phyloP scores from a whole-genome alignment of 106 monocot species.

The Apostasia shenzhenica region DNA sequence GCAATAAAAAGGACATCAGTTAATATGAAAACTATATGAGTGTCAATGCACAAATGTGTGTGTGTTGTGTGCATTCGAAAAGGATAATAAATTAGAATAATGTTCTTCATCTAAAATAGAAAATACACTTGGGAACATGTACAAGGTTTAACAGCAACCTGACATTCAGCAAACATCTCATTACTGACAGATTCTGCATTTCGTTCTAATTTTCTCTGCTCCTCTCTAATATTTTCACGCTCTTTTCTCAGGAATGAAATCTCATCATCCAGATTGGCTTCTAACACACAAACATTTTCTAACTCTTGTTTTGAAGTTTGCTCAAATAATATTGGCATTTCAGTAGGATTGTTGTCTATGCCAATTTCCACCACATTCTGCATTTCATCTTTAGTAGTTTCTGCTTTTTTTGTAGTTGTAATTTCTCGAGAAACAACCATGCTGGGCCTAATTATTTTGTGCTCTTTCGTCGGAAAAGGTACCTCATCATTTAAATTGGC shows the following conservation, averaged over 20 bases:
- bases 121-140: neutral
- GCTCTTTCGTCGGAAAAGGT: constrained; percentile 57
- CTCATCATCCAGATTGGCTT: constrained; percentile 53
- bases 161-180: constrained; percentile 99
- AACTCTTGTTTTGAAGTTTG: constrained; percentile 9
- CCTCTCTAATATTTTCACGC: constrained; percentile 47
- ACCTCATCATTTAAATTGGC: constrained; percentile 57
- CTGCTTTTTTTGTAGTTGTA: constrained; percentile 13
- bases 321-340: neutral
- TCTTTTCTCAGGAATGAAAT: constrained; percentile 66
- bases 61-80: no score
- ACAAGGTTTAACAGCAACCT: constrained; percentile 36
- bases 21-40: no score
- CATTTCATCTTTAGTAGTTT: neutral
- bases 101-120: neutral
- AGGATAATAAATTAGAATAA: no score
- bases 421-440: constrained; percentile 1
- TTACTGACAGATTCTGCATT: constrained; percentile 89
- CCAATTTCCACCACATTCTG: constrained; percentile 7
- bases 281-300: constrained; percentile 17
- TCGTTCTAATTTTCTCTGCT: constrained; percentile 80
- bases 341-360: constrained; percentile 3
- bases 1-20: no score
- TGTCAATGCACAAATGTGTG: no score
- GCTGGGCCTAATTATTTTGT: constrained; percentile 27